Evolutionary conservation across 129 eudicot genomes (phyloP).

Genomic region (Calendula officinalis): DNA sequence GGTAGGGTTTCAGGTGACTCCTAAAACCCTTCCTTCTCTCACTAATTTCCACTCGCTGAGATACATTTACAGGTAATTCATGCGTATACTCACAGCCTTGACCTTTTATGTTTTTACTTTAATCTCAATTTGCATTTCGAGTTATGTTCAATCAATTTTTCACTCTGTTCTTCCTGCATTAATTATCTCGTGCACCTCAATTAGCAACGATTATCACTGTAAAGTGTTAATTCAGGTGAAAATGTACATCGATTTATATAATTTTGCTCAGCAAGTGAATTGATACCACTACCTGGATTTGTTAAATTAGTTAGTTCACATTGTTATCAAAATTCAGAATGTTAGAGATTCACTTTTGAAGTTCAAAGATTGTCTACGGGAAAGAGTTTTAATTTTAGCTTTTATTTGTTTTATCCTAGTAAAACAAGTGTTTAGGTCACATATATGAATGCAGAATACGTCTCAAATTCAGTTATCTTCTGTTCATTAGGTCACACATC

Average conservation of each 20-base stretch:
- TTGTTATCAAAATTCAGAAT: neutral
- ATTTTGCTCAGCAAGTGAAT: neutral
- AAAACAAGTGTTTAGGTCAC: constrained; percentile 1
- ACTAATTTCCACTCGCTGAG: neutral
- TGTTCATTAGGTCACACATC: no score
- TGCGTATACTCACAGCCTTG: no score
- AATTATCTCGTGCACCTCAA: neutral
- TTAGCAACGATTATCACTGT: constrained; percentile 6
- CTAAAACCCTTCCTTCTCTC: neutral
- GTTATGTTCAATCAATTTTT: neutral
- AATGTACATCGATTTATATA: constrained; percentile 13
- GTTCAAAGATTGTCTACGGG: neutral
- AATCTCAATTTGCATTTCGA: neutral
- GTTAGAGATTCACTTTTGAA: neutral
- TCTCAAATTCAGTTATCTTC: neutral
- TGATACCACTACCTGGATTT: neutral
- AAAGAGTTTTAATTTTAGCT: neutral
- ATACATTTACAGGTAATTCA: neutral
- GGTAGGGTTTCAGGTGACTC: constrained; percentile 14
- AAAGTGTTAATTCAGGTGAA: neutral
- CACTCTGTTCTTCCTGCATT: neutral
- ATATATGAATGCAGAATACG: neutral
- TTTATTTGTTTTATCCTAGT: neutral
- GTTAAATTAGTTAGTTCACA: neutral
- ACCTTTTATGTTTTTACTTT: neutral